These are phyloP conservation scores for Hypericum androsaemum DNA, from an alignment of 345 rosid species.

Conservation along the genomic window DNA sequence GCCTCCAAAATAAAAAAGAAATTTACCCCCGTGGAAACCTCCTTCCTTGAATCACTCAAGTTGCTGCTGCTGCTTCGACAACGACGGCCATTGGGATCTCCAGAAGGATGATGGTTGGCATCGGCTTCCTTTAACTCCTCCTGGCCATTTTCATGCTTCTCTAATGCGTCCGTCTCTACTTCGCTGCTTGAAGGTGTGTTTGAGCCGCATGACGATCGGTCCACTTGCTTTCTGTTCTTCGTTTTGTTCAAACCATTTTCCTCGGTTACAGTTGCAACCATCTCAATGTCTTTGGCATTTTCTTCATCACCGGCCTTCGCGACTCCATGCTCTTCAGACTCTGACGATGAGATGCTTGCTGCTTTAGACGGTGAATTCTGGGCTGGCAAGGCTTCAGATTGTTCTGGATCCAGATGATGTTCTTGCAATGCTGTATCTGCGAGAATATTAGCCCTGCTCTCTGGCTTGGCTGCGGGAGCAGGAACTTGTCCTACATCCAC, in stretches of 20 bases:
- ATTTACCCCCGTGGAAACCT: conserved; percentile 75
- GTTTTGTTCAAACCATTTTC: conserved; percentile 40
- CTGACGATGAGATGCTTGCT: conserved; percentile 33
- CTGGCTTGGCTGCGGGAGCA: conserved; percentile 20
- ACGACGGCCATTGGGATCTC: conserved; percentile 50
- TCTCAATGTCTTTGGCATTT: conserved; percentile 31
- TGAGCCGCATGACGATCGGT: conserved; percentile 92
- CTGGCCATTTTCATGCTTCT: conserved; percentile 40
- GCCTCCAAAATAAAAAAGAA: background rate
- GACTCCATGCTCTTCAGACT: conserved; percentile 45
- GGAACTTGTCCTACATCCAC: conserved; percentile 28
- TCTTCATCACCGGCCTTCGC: conserved; percentile 26
- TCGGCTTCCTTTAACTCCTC: conserved; percentile 50
- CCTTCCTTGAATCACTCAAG: conserved; percentile 65
- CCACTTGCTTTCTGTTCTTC: conserved; percentile 55
- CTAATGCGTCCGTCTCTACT: conserved; percentile 57
- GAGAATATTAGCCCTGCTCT: conserved; percentile 23
- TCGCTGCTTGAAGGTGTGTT: conserved; percentile 85
- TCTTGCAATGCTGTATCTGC: conserved; percentile 32
- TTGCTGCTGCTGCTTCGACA: conserved; percentile 40
- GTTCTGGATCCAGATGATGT: conserved; percentile 31
- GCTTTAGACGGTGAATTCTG: conserved; percentile 46
- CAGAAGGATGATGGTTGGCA: conserved; percentile 23
- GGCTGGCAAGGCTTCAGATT: conserved; percentile 46
- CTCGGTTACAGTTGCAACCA: conserved; percentile 37